phyloP scores from a whole-genome alignment of 202 grass and related monocot species.

The Panicum virgatum region DNA sequence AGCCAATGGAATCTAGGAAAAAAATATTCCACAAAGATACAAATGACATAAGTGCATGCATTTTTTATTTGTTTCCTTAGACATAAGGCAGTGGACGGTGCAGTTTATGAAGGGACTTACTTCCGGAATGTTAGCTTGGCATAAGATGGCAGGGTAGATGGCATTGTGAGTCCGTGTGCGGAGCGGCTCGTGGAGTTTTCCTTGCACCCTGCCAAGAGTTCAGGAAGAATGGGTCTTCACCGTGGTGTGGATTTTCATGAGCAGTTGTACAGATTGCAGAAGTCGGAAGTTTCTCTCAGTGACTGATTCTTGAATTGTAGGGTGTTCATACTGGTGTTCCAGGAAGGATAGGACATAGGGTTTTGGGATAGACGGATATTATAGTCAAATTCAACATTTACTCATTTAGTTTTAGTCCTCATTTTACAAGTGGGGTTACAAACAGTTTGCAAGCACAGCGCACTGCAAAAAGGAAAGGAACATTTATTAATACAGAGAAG shows the following conservation, averaged over 20 bases:
- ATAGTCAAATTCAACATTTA: neutral
- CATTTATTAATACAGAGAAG: neutral
- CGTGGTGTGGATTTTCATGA: constrained; percentile 57
- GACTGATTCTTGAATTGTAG: neutral
- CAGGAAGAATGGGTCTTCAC: constrained; percentile 50
- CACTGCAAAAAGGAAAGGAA: neutral
- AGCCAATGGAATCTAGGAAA: too few species aligned
- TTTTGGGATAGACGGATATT: neutral
- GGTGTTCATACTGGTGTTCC: neutral
- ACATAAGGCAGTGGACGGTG: constrained; percentile 63
- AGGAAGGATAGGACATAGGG: neutral
- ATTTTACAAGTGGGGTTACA: neutral
- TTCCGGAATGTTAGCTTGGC: constrained; percentile 76
- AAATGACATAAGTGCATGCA: too few species aligned
- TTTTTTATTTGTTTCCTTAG: too few species aligned
- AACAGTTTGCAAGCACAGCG: neutral
- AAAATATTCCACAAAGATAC: too few species aligned
- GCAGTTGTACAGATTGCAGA: constrained; percentile 32
- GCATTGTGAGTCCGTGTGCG: constrained; percentile 66
- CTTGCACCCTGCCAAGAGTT: constrained; percentile 67
- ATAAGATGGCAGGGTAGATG: constrained; percentile 44
- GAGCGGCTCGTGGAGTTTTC: constrained; percentile 64
- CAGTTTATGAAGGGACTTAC: constrained; percentile 62
- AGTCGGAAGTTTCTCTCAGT: neutral
- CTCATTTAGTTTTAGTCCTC: constrained; percentile 2